Evolutionary conservation across 345 rosid species (phyloP), one percentile per base, ranked within the genome.

Genomic region (Carallia brachiata): DNA sequence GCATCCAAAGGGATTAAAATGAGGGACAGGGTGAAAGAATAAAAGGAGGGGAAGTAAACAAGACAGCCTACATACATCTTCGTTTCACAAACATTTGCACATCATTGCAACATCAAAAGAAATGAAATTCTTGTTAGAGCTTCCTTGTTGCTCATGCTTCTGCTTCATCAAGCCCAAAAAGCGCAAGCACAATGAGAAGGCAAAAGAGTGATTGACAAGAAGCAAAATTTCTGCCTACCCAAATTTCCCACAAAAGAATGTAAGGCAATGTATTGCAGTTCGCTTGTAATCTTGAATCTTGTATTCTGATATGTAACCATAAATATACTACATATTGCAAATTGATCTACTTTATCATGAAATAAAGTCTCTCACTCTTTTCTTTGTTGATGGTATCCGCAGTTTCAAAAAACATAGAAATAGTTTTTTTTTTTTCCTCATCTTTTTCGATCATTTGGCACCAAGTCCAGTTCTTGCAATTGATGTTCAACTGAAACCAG

Each of bases 401-500:
- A 66, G 58, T 36, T 62, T 47, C 30, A 23, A 7, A 61, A 64
- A 37, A 59, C 53, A 69, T 52, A 63, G 60, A 50, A 56, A 28
- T 17, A 18, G 53, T 52, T 32, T 32, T 32, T 0, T 32, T 53
- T 23, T 61, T 63, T 62, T 63, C 48, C 19, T 76, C 76, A 76
- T 19, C 81, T 61, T 28, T 31, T 75, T 57, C 68, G 79, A 81
- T 84, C 82, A 39, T 81, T 59, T 16, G 89, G 95, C 74, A 64
- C 71, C 78, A 90, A 81, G 72, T 86, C 77, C 77, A 94, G 59
- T 71, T 91, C 97, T 78, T 58, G 84, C 96, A 90, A 86, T 82
- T 93, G 98, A 65, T 76, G 81, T 68, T 94, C 95, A 63, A 94
- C 81, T 62, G 87, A 81, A 67, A 91, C 97, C 65, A 91, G 74